A percentile compares a stretch with the other conserved stretches of the same genome.
phyloP scores from a whole-genome alignment of 2,329 filamentous ascomycete genomes.

The Cytospora mali region DNA sequence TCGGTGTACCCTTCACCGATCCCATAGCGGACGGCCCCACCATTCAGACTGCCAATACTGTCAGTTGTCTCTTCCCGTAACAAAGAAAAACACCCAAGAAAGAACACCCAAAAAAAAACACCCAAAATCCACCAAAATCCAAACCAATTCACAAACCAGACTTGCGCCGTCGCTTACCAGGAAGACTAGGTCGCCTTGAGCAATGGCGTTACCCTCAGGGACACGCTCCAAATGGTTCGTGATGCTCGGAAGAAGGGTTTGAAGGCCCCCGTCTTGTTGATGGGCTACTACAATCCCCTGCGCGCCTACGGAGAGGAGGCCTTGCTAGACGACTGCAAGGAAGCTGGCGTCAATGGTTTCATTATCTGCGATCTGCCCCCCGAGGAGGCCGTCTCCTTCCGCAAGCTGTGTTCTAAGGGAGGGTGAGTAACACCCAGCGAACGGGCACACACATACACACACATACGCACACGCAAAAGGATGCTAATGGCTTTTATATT shows the following conservation, averaged over 20 bases:
- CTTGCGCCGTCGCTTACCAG: conserved; percentile 3
- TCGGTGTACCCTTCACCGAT: conserved; percentile 95
- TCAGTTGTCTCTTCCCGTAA: no score
- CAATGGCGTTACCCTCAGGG: conserved; percentile 84
- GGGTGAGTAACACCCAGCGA: conserved; percentile 55
- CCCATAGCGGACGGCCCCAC: conserved; percentile 97
- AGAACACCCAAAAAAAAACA: no score
- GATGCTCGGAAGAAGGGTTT: conserved; percentile 77
- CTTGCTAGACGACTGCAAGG: conserved; percentile 80
- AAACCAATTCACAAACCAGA: background rate
- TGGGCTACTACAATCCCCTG: conserved; percentile 99
- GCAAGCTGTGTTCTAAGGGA: conserved; percentile 77
- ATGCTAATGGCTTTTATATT: no score
- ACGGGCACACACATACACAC: no score
- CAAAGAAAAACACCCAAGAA: no score
- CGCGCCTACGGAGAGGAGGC: conserved; percentile 92
- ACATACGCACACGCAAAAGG: no score
- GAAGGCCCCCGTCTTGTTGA: conserved; percentile 81
- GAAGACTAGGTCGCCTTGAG: conserved; percentile 63
- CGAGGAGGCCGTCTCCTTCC: conserved; percentile 92
- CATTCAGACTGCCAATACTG: conserved; percentile 93
- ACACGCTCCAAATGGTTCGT: conserved; percentile 80
- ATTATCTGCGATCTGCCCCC: conserved; percentile 95
- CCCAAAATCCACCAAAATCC: no score
- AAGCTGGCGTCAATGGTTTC: conserved; percentile 89